Percentiles rank a stretch among this genome's conserved stretches.
phyloP scores from a whole-genome alignment of 352 stramenopile species.

The Aphanomyces astaci region DNA sequence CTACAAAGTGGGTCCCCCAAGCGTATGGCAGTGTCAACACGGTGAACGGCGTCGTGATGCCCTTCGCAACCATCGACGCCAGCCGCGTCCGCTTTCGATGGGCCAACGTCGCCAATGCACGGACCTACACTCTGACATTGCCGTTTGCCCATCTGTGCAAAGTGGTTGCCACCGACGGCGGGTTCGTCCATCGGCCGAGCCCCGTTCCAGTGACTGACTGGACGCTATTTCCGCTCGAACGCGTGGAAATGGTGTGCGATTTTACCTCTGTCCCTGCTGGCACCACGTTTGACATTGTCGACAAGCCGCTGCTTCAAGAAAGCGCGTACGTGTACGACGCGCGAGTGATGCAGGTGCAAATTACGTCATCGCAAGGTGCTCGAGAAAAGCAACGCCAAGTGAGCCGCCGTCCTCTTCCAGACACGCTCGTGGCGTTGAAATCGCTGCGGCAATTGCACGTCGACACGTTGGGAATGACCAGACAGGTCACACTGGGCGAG shows the following conservation, averaged over 20 bases:
- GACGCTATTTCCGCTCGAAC: conserved; percentile 48
- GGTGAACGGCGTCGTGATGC: conserved; percentile 69
- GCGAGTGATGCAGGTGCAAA: conserved; percentile 44
- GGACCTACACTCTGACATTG: conserved; percentile 62
- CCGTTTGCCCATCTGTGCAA: conserved; percentile 51
- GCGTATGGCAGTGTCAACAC: conserved; percentile 53
- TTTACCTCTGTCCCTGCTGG: conserved; percentile 38
- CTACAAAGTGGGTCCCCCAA: conserved; percentile 50
- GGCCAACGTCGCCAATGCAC: conserved; percentile 53
- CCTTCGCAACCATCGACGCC: conserved; percentile 44
- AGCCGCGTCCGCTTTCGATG: conserved; percentile 53
- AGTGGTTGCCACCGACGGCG: conserved; percentile 53
- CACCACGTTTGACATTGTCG: conserved; percentile 40
- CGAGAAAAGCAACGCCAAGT: too few relatives aligned
- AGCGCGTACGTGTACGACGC: conserved; percentile 37
- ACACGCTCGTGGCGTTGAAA: conserved; percentile 38
- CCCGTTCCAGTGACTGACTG: conserved; percentile 8
- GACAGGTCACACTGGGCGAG: conserved; percentile 45
- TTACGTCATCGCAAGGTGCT: conserved; percentile 34
- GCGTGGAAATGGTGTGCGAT: conserved; percentile 53
- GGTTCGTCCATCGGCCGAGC: conserved; percentile 40
- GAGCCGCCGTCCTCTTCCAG: conserved; percentile 29
- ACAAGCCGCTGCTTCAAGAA: conserved; percentile 20
- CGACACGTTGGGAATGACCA: conserved; percentile 39
- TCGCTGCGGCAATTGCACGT: conserved; percentile 43